Percentiles rank a stretch among this genome's conserved stretches.
Conservation (phyloP, 352 stramenopile species). For the Chrysophaeum taylorii region DNA sequence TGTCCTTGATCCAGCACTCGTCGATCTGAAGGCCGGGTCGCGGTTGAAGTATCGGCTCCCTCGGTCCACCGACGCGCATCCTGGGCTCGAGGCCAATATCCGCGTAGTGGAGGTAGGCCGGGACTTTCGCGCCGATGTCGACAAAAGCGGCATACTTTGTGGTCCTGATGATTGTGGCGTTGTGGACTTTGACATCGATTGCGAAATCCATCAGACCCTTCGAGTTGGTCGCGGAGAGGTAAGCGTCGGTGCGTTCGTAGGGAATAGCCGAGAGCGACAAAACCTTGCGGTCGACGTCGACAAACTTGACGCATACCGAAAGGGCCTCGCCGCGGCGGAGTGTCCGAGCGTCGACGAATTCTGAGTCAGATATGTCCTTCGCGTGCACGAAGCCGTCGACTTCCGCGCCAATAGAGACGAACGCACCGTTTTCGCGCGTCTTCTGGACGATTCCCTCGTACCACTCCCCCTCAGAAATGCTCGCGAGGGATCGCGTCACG, state of each 20-base stretch:
- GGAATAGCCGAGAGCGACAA: neutral
- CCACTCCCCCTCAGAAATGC: neutral
- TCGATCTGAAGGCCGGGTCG: neutral
- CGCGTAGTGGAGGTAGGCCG: slow-evolving; percentile 17
- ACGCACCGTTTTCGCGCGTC: slow-evolving; percentile 22
- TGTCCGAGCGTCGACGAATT: slow-evolving; percentile 23
- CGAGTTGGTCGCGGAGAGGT: neutral
- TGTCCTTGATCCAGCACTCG: slow-evolving; percentile 10
- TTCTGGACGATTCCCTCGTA: slow-evolving; percentile 3
- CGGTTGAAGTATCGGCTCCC: neutral
- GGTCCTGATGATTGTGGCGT: neutral
- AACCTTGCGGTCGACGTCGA: neutral
- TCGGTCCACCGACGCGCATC: neutral
- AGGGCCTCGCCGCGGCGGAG: slow-evolving; percentile 23
- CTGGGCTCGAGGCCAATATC: slow-evolving; percentile 4
- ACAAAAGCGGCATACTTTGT: slow-evolving; percentile 26
- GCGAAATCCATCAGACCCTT: neutral
- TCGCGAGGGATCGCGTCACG: neutral
- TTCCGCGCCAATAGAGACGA: slow-evolving; percentile 31
- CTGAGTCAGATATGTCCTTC: slow-evolving; percentile 30
- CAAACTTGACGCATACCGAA: slow-evolving; percentile 28
- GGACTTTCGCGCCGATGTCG: slow-evolving; percentile 28
- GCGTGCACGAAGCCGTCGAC: slow-evolving; percentile 33
- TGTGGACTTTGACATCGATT: neutral
- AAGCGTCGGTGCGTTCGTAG: no score